Percentiles rank a stretch among this genome's conserved stretches.
phyloP scores from a whole-genome alignment of 257 asterid genomes.

The Phtheirospermum japonicum region DNA sequence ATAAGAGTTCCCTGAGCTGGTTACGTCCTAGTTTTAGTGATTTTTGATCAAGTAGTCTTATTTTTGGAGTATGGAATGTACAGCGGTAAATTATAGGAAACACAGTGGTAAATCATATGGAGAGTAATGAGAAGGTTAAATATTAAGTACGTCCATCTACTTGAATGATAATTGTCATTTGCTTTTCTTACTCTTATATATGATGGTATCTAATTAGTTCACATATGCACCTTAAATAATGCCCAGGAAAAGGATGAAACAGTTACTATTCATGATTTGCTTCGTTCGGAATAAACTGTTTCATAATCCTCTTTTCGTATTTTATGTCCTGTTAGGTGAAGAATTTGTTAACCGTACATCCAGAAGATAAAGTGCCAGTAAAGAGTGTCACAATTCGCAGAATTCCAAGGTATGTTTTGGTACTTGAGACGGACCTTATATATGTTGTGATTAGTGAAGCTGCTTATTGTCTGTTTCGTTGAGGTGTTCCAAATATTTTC shows the following conservation, averaged over 20 bases:
- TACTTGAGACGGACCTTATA: constrained; percentile 17
- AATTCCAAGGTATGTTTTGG: constrained; percentile 71
- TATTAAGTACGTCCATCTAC: too few species aligned
- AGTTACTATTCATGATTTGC: not conserved
- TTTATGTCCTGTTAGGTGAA: constrained; percentile 47
- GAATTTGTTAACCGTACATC: constrained; percentile 82
- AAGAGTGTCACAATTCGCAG: constrained; percentile 85
- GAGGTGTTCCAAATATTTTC: not conserved
- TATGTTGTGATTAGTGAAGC: not conserved
- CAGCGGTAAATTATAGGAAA: too few species aligned
- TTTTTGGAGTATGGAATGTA: too few species aligned
- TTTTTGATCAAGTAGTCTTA: too few species aligned
- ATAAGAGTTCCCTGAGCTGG: too few species aligned
- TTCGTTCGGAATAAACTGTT: not conserved
- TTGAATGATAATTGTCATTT: too few species aligned
- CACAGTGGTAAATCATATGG: too few species aligned
- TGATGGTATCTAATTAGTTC: not conserved
- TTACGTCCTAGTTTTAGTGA: too few species aligned
- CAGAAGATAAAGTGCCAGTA: constrained; percentile 82
- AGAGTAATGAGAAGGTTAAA: too few species aligned
- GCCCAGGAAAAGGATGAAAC: not conserved
- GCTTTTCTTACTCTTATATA: too few species aligned
- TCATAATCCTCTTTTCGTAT: not conserved
- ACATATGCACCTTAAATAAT: too few species aligned
- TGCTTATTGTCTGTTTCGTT: not conserved